Evolutionary conservation across 805 yeast species (phyloP).

Genomic region (Candida xiaguanensis): DNA sequence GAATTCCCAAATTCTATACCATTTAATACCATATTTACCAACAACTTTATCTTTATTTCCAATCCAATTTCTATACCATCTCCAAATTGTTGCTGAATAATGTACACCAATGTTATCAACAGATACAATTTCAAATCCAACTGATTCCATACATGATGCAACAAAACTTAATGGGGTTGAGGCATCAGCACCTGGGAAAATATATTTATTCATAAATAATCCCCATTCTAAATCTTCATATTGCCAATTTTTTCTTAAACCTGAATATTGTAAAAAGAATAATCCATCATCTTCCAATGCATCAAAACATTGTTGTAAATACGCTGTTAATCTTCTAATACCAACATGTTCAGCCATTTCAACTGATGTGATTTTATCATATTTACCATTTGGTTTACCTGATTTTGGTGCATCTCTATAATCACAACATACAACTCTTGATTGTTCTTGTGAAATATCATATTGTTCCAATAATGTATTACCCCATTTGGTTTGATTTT

Average conservation of each 20-base stretch:
- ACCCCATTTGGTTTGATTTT: constrained; percentile 90
- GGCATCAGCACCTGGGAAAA: constrained; percentile 97
- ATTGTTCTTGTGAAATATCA: constrained; percentile 66
- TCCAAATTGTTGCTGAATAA: constrained; percentile 86
- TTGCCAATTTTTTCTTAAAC: constrained; percentile 89
- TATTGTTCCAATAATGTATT: constrained; percentile 63
- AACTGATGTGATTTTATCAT: constrained; percentile 84
- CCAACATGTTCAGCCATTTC: constrained; percentile 98
- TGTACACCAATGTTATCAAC: constrained; percentile 90
- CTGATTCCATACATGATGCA: constrained; percentile 68
- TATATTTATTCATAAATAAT: constrained; percentile 90
- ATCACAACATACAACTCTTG: constrained; percentile 75
- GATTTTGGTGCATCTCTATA: constrained; percentile 88
- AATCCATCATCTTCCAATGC: constrained; percentile 90
- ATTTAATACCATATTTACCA: constrained; percentile 78
- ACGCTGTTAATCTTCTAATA: constrained; percentile 72
- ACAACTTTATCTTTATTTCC: constrained; percentile 73
- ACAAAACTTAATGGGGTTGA: constrained; percentile 90
- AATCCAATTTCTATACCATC: constrained; percentile 94
- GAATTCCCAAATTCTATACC: constrained; percentile 93
- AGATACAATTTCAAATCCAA: constrained; percentile 81
- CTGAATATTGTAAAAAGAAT: constrained; percentile 85
- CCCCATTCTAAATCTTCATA: constrained; percentile 95
- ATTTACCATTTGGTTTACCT: constrained; percentile 40
- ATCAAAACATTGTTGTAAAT: constrained; percentile 76